These are phyloP conservation scores for Fusarium palustre DNA, from an alignment of 2,329 filamentous ascomycete species.

Conservation along the genomic window DNA sequence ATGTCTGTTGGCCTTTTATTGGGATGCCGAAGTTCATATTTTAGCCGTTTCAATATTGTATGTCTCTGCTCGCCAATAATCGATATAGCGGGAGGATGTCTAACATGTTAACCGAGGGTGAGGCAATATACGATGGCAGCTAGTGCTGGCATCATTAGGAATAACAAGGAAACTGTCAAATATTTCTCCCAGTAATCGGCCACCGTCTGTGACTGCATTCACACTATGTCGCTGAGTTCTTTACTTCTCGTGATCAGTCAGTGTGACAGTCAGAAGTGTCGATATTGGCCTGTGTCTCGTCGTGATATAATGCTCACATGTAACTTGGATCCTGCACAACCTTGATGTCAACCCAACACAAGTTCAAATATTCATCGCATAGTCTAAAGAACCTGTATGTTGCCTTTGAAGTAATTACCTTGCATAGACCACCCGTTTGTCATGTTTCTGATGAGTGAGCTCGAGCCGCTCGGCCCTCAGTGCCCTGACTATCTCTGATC, in stretches of 20 bases:
- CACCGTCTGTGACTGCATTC: neutral
- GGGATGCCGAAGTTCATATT: neutral
- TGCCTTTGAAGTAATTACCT: neutral
- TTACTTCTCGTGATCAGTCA: neutral
- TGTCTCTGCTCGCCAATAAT: slow-evolving; percentile 1
- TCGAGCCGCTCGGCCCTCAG: slow-evolving; percentile 13
- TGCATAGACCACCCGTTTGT: neutral
- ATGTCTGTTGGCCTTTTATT: neutral
- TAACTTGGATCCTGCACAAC: slow-evolving; percentile 19
- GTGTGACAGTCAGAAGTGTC: neutral
- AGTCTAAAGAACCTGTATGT: neutral
- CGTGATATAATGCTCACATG: slow-evolving; percentile 18
- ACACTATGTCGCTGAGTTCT: neutral
- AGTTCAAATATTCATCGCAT: neutral
- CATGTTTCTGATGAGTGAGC: slow-evolving; percentile 5
- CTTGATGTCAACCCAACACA: slow-evolving; percentile 3
- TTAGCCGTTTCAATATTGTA: neutral
- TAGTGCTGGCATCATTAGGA: neutral
- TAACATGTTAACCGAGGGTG: neutral
- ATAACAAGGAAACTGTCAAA: neutral
- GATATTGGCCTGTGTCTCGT: slow-evolving; percentile 5
- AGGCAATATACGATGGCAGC: neutral
- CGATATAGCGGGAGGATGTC: slow-evolving; percentile 9
- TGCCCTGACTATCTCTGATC: slow-evolving; percentile 6
- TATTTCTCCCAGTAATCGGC: neutral